Conservation (phyloP, 345 rosid species). For the Euphorbia lathyris region DNA sequence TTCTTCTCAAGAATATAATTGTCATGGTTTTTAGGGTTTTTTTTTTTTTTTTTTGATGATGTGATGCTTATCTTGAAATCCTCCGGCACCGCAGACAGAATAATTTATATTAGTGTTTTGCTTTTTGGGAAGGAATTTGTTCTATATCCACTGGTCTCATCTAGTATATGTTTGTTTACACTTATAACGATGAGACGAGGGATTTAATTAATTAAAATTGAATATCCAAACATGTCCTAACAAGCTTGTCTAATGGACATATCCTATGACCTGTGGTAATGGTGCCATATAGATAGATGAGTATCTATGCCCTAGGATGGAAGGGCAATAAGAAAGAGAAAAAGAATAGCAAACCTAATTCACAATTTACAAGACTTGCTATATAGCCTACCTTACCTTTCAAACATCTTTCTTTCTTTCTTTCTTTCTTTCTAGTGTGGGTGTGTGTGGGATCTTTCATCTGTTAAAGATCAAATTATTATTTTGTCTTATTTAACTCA, state of each 20-base stretch:
- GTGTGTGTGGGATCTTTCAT: not conserved
- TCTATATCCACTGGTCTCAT: not conserved
- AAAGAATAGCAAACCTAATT: not conserved
- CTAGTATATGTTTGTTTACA: not conserved
- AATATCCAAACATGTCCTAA: not conserved
- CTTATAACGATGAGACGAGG: conserved; percentile 24
- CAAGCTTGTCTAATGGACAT: conserved; percentile 15
- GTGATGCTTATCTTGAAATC: conserved; percentile 10
- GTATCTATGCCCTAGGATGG: not conserved
- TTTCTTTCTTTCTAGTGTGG: not conserved
- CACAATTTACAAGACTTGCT: conserved; percentile 1
- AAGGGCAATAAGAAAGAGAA: not conserved
- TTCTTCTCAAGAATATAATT: not conserved
- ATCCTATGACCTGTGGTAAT: conserved; percentile 15
- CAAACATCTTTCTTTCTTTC: too few species aligned
- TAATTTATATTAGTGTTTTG: not conserved
- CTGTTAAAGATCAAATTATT: conserved; percentile 2
- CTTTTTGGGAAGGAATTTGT: not conserved
- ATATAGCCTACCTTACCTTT: not conserved
- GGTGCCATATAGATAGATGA: not conserved
- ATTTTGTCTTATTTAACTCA: conserved; percentile 8
- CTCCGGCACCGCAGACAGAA: not conserved
- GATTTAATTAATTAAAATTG: not conserved
- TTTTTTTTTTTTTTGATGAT: too few species aligned
- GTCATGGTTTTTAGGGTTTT: conserved; percentile 23